Percentiles rank a stretch among this genome's conserved stretches.
These are phyloP conservation scores for Sporobolomyces pararoseus DNA, from an alignment of 768 basidiomycete species.

Conservation along the genomic window DNA sequence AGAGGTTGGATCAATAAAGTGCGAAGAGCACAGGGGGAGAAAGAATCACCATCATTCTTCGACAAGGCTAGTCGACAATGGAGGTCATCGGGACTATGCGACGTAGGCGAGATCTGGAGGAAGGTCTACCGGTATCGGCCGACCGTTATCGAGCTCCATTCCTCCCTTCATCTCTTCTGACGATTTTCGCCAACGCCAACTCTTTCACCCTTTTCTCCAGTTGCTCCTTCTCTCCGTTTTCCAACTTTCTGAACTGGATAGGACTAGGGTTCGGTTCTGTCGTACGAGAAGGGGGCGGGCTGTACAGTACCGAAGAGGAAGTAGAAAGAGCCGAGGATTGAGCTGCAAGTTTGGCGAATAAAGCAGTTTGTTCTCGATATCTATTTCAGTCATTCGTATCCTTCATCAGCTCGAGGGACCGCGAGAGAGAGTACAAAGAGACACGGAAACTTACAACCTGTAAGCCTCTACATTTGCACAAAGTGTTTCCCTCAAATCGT, in stretches of 20 bases:
- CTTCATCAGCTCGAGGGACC: no score
- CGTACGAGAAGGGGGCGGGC: not conserved
- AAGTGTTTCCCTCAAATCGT: slow-evolving; percentile 18
- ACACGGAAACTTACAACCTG: slow-evolving; percentile 24
- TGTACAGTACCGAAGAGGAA: slow-evolving; percentile 15
- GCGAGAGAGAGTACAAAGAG: not conserved
- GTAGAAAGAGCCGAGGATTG: slow-evolving; percentile 30
- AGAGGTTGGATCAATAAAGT: not conserved
- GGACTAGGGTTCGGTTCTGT: slow-evolving; percentile 7
- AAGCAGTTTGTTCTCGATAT: slow-evolving; percentile 28
- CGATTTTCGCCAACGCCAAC: slow-evolving; percentile 2
- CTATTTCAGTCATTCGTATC: not conserved
- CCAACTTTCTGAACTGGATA: slow-evolving; percentile 9
- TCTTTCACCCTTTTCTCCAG: not conserved
- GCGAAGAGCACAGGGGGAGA: not conserved
- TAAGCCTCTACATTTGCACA: slow-evolving; percentile 36
- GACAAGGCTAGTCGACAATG: no score
- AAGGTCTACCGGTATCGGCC: no score
- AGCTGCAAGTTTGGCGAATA: slow-evolving; percentile 33
- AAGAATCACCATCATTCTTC: no score
- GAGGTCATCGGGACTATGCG: no score
- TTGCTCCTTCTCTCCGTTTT: not conserved
- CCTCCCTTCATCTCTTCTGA: no score
- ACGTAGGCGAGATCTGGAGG: no score
- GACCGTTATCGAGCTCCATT: no score